A percentile compares a stretch with the other conserved stretches of the same genome.
Evolutionary conservation across 352 stramenopile species (phyloP).

Genomic region (Thraustochytrium sp.): DNA sequence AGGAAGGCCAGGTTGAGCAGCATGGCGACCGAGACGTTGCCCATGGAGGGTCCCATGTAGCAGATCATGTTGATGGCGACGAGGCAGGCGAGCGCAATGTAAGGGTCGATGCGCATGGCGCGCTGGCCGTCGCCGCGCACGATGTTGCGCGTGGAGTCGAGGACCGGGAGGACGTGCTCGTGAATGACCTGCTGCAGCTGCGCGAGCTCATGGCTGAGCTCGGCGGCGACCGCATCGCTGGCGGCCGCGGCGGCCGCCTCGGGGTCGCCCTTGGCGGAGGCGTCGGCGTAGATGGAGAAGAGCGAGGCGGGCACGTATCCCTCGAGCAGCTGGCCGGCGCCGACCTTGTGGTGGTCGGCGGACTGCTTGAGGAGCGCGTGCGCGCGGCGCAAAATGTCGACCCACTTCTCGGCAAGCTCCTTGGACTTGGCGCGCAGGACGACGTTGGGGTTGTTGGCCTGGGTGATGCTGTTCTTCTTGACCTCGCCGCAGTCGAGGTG

Average conservation of each 20-base stretch:
- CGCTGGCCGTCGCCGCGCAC: background rate
- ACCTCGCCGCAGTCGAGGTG: conserved; percentile 29
- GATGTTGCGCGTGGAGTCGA: background rate
- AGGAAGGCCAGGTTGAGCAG: conserved; percentile 27
- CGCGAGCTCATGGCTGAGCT: background rate
- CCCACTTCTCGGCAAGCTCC: conserved; percentile 3
- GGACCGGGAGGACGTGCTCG: background rate
- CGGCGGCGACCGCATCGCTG: background rate
- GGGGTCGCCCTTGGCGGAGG: background rate
- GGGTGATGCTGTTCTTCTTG: conserved; percentile 24
- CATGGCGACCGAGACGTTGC: background rate
- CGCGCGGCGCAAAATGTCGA: conserved; percentile 6
- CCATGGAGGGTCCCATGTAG: conserved; percentile 14
- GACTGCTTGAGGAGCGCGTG: conserved; percentile 22
- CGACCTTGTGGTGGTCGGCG: background rate
- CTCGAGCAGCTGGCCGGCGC: background rate
- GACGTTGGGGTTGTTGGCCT: conserved; percentile 32
- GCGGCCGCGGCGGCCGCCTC: background rate
- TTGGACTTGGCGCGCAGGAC: background rate
- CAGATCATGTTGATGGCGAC: conserved; percentile 28
- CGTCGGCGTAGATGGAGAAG: background rate
- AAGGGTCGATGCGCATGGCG: background rate
- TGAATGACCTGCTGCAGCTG: background rate
- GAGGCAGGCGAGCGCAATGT: conserved; percentile 12
- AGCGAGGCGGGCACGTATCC: background rate